Base-by-base conservation (phyloP, 139 green algal species). In the Coelastrella sp. region DNA sequence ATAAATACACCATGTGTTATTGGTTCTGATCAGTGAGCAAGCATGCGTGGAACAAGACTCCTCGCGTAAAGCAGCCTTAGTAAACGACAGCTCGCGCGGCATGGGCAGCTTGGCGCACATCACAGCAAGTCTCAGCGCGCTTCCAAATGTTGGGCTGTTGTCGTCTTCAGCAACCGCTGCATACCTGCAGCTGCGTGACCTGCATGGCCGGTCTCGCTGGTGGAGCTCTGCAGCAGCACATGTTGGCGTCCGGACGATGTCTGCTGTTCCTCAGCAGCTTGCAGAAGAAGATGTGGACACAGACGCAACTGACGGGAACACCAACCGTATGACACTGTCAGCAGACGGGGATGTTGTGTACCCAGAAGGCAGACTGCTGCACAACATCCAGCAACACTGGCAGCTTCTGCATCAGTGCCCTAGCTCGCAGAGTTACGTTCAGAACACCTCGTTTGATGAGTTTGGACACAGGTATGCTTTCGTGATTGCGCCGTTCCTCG, bases 201-300 rank as follows among this genome's bases (percentile, higher is more conserved):
- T 79, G 25, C 71, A 79, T 79, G 71, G 71, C 25, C 32, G 11
- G 41, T 64, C 53, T n/a, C 71, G 71, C n/a, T 79, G 45, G 23
- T 79, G 71, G 71, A 60, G 71, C 30, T 41, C 69, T 41, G 69
- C 68, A 57, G 69, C 71, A 79, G 71, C 71, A 79, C 68, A 30
- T 59, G 68, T 48, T 59, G 38, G 68, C 68, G 43, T 64, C 53
- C 53, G 53, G 21, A 27, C 27, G 23, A 59, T 77, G 45, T 37
- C 68, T 59, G 68, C 68, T 8, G n/a, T 59, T 37, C 38, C 68
- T 5, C 68, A 77, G 68, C 68, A 77, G 38, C 68, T 59, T 21
- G 53, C 68, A 13, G 68, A 77, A 11, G 68, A 77, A 23, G 68
- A 77, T 37, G 38, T 30, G 38, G n/a, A 53, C 11, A 27, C 41